Evolutionary conservation across 2,329 filamentous ascomycete genomes (phyloP).

Genomic region (Venturia pyrina): DNA sequence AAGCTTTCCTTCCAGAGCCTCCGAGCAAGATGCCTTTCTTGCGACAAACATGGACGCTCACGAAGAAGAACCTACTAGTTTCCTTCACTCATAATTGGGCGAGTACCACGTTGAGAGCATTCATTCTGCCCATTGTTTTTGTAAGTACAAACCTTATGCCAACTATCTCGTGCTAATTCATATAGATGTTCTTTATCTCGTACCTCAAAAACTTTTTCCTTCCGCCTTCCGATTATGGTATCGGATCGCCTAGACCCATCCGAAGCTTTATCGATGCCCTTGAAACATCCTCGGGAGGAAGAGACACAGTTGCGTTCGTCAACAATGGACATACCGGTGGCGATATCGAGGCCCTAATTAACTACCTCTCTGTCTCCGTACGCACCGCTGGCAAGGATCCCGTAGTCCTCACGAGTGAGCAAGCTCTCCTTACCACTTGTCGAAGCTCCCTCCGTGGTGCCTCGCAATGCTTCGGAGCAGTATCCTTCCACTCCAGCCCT

Average conservation of each 20-base stretch:
- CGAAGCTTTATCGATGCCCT: constrained; percentile 57
- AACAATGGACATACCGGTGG: constrained; percentile 61
- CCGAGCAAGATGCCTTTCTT: constrained; percentile 20
- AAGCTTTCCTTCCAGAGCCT: neutral
- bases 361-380: constrained; percentile 49
- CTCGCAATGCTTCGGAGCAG: constrained; percentile 47
- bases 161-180: neutral
- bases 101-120: constrained; percentile 44
- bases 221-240: constrained; percentile 64
- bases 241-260: constrained; percentile 53
- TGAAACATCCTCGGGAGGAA: constrained; percentile 43
- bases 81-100: constrained; percentile 44
- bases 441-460: constrained; percentile 34
- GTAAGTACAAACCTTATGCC: constrained; percentile 17
- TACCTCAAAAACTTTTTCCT: constrained; percentile 79
- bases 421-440: constrained; percentile 54
- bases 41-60: constrained; percentile 46
- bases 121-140: constrained; percentile 47
- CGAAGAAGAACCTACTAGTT: constrained; percentile 47
- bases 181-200: constrained; percentile 38
- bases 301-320: constrained; percentile 66
- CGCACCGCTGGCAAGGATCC: constrained; percentile 45
- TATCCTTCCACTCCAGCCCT: constrained; percentile 67
- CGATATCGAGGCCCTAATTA: constrained; percentile 62
- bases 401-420: constrained; percentile 43